Evolutionary conservation across 1,139 yeast genomes (phyloP).

Genomic region (Taiozyma sp.): DNA sequence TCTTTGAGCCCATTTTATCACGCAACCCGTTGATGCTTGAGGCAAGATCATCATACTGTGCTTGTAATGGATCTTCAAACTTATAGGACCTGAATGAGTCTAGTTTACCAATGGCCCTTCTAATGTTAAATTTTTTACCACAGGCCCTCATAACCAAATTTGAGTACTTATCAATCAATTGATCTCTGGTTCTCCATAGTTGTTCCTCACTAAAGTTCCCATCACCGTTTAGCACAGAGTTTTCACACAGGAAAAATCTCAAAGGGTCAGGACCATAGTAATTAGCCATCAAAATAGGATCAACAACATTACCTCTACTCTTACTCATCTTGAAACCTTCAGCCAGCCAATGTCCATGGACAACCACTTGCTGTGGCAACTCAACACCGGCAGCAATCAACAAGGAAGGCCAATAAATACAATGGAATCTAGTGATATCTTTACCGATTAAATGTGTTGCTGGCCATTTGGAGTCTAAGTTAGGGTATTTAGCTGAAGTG

Average conservation of each 20-base stretch:
- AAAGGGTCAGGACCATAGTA: constrained; percentile 69
- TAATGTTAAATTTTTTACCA: constrained; percentile 59
- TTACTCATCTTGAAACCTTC: constrained; percentile 93
- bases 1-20: constrained; percentile 35
- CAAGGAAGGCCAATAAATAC: constrained; percentile 93
- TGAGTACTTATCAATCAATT: constrained; percentile 76
- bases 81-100: constrained; percentile 9
- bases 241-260: constrained; percentile 70
- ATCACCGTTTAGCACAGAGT: constrained; percentile 71
- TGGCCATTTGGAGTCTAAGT: constrained; percentile 21
- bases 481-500: constrained; percentile 67
- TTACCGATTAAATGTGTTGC: constrained; percentile 86
- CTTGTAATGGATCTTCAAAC: constrained; percentile 12
- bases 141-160: constrained; percentile 72
- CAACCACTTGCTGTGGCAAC: constrained; percentile 69
- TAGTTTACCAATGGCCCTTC: constrained; percentile 32
- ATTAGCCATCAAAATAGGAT: constrained; percentile 53
- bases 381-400: constrained; percentile 74
- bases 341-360: constrained; percentile 93
- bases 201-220: constrained; percentile 68
- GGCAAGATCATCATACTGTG: constrained; percentile 17
- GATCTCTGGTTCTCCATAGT: constrained; percentile 52
- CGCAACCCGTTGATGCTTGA: constrained; percentile 27
- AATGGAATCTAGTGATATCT: constrained; percentile 84
- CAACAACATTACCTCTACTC: constrained; percentile 92